A percentile compares a stretch with the other conserved stretches of the same genome.
phyloP scores from a whole-genome alignment of 257 asterid genomes.

The Lavandula angustifolia region DNA sequence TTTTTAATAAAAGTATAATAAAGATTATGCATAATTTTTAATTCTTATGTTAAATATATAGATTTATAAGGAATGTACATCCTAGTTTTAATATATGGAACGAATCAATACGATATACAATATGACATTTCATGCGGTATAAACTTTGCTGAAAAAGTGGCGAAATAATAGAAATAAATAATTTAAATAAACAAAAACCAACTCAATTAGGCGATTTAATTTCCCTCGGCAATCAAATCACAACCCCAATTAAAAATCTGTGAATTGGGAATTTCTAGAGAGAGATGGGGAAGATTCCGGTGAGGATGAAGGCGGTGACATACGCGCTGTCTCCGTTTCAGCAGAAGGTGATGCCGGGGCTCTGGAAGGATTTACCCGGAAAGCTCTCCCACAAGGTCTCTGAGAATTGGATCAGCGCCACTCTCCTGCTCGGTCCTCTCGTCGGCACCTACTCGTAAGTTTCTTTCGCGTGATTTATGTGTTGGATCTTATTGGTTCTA shows the following conservation, averaged over 20 bases:
- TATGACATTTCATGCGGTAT: too few relatives aligned
- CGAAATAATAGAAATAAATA: too few relatives aligned
- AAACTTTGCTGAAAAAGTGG: too few relatives aligned
- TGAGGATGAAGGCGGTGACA: conserved; percentile 77
- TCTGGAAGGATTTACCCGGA: conserved; percentile 73
- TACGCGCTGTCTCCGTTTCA: conserved; percentile 91
- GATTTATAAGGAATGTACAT: too few relatives aligned
- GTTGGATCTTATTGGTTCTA: conserved; percentile 1
- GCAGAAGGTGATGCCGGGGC: conserved; percentile 92
- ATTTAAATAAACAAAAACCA: too few relatives aligned
- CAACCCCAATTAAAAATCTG: conserved; percentile 26
- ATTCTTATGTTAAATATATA: too few relatives aligned
- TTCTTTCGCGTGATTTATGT: neutral
- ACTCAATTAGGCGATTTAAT: too few relatives aligned
- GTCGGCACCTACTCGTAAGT: conserved; percentile 73
- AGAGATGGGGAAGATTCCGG: conserved; percentile 76
- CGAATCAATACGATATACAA: too few relatives aligned
- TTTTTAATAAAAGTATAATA: too few relatives aligned
- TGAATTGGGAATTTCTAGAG: conserved; percentile 23
- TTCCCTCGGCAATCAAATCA: too few relatives aligned
- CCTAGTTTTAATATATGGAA: too few relatives aligned
- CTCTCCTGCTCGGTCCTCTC: conserved; percentile 73
- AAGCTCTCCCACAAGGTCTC: conserved; percentile 82
- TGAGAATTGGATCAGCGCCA: conserved; percentile 80
- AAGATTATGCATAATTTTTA: too few relatives aligned